Base-by-base conservation (phyloP, 306 rosid genomes). In the Arachis stenosperma region DNA sequence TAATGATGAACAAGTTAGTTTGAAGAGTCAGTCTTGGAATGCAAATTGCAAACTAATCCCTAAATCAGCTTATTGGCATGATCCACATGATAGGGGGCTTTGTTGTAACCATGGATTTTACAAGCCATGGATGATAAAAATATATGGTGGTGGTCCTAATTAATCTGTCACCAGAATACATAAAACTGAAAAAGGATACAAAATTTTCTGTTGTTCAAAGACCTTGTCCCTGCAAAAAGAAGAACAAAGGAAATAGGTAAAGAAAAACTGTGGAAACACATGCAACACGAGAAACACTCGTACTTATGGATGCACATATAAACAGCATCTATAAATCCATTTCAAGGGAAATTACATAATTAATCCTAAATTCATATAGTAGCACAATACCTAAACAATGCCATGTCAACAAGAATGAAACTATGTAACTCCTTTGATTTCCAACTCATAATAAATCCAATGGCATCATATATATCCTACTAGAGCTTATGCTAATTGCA, bases 121-220 rank as follows among this genome's bases (percentile, higher is more conserved):
- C 12, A 77, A 57, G 68, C 55, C 65, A 56, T 39, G 42, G 42
- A 65, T 47, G 69, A 56, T 10, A 58, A 30, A 71, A 30, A 67
- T 42, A 55, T 30, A 6, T 59, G 10, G 8, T 11, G 7, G 15
- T 7, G 17, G 37, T 42, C 39, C 13, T 5, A 60, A 52, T 33
- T 67, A 40, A 67, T 67, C 10, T 22, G 27, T 39, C 36, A 33
- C 3, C 53, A 11, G 5, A 67, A 48, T 42, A 40, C 52, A 73
- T 11, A 27, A 63, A 74, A 69, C 27, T 55, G 63, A 30, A 71
- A 83, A 83, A 93, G 95, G 93, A 94, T 94, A 91, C 97, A 94
- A 88, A 73, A 61, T 69, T 75, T 89, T 91, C 63, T 91, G 97
- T 73, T 91, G 97, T 65, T 91, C 99, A 77, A 94, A 91, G 74